Conservation (phyloP, 129 eudicot species). For the Calendula officinalis region DNA sequence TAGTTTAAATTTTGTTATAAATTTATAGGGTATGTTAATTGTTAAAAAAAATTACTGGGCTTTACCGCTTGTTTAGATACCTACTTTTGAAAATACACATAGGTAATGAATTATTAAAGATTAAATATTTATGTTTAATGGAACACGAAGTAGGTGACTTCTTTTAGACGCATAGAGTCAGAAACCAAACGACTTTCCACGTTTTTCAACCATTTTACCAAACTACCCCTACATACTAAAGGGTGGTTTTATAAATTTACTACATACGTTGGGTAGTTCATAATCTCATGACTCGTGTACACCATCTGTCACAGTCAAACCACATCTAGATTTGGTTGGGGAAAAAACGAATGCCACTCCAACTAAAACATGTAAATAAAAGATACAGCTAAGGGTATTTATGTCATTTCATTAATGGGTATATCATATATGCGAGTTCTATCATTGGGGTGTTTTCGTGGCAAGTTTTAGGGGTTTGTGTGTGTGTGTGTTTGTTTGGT, state of each 20-base stretch:
- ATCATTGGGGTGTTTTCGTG: conserved; percentile 68
- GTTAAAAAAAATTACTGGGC: too few species aligned
- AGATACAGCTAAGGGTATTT: conserved; percentile 11
- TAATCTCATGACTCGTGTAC: conserved; percentile 37
- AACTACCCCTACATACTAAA: conserved; percentile 24
- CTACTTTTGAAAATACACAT: too few species aligned
- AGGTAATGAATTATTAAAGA: too few species aligned
- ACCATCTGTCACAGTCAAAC: conserved; percentile 38
- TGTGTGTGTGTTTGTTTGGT: conserved; percentile 40
- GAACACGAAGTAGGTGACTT: conserved; percentile 23
- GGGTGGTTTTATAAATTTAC: conserved; percentile 34
- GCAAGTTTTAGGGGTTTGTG: conserved; percentile 31
- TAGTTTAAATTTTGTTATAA: too few species aligned
- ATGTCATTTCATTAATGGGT: conserved; percentile 6
- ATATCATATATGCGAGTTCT: conserved; percentile 3
- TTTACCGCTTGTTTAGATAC: too few species aligned
- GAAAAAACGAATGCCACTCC: conserved; percentile 12
- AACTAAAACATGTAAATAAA: not conserved
- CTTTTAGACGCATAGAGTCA: conserved; percentile 38
- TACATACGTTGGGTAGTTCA: conserved; percentile 16
- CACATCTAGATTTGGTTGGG: conserved; percentile 33
- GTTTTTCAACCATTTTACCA: conserved; percentile 32
- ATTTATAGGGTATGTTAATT: too few species aligned
- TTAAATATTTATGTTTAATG: too few species aligned
- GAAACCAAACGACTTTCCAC: conserved; percentile 47